Percentiles rank a stretch among this genome's conserved stretches.
These are phyloP conservation scores for Glycine soja DNA, from an alignment of 306 rosid genomes.

Conservation along the genomic window DNA sequence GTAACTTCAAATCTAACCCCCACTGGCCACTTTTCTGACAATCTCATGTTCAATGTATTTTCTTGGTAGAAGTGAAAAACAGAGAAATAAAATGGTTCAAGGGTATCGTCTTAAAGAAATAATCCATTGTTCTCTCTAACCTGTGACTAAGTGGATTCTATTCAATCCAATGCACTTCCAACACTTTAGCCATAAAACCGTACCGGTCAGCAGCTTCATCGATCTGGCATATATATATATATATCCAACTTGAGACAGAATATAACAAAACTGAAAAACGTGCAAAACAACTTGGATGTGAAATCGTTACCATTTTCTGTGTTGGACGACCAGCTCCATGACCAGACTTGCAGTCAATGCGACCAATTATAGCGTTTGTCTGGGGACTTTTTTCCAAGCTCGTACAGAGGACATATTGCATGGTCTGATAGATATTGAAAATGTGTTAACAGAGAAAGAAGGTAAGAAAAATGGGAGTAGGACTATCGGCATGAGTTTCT, in stretches of 20 bases:
- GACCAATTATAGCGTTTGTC: conserved; percentile 89
- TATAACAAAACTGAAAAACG: conserved; percentile 4
- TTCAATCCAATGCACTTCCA: conserved; percentile 52
- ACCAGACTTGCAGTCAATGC: conserved; percentile 91
- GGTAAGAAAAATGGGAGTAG: not conserved
- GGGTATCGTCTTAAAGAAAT: conserved; percentile 11
- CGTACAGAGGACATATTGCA: conserved; percentile 77
- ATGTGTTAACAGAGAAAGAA: conserved; percentile 1
- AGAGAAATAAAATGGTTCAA: not conserved
- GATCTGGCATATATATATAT: conserved; percentile 46
- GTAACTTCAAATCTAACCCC: not conserved
- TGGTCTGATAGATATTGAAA: conserved; percentile 56
- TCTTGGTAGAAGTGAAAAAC: not conserved
- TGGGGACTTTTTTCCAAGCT: conserved; percentile 88
- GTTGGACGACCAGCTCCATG: conserved; percentile 88
- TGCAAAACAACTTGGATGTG: not conserved
- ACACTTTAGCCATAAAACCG: conserved; percentile 58
- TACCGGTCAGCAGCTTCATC: conserved; percentile 61
- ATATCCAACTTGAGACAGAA: conserved; percentile 20
- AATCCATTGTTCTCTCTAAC: not conserved
- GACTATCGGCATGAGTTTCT: not conserved
- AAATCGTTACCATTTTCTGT: conserved; percentile 71
- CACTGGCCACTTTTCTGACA: not conserved
- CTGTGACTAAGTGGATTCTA: conserved; percentile 35
- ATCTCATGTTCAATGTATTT: conserved; percentile 20